These are phyloP conservation scores for Pueraria montana DNA, from an alignment of 306 rosid genomes.

Conservation along the genomic window DNA sequence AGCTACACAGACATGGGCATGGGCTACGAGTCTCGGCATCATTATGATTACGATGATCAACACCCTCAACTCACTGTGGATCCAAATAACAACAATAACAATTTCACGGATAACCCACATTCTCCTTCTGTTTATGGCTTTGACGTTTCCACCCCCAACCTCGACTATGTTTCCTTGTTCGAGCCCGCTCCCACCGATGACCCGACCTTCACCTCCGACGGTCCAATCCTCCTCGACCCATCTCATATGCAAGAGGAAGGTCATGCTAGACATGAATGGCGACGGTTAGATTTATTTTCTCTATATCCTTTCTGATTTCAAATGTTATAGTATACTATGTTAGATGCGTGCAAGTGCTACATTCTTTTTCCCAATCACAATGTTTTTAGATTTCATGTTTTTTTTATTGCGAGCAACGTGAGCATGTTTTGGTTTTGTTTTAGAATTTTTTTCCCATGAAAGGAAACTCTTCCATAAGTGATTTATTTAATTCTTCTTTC, in stretches of 20 bases:
- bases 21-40: conserved; percentile 45
- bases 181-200: conserved; percentile 38
- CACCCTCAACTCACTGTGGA: conserved; percentile 20
- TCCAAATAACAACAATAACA: background rate
- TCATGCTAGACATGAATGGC: conserved; percentile 83
- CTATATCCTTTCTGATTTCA: background rate
- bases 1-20: conserved; percentile 25
- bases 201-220: conserved; percentile 57
- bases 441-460: no score
- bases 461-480: no score
- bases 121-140: conserved; percentile 61
- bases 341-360: background rate
- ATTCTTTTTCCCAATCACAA: background rate
- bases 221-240: conserved; percentile 76
- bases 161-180: conserved; percentile 67
- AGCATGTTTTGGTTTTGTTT: background rate
- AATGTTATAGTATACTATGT: no score
- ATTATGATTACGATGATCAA: conserved; percentile 48
- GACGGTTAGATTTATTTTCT: conserved; percentile 65
- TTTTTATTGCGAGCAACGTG: background rate
- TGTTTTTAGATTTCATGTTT: background rate
- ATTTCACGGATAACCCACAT: conserved; percentile 30
- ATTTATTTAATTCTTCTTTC: background rate
- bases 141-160: conserved; percentile 57
- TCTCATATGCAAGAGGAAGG: conserved; percentile 85